Evolutionary conservation across 192 early-diverging fungal species (phyloP), one percentile per base, ranked within the genome.

Genomic region (Dissophora globulifera): DNA sequence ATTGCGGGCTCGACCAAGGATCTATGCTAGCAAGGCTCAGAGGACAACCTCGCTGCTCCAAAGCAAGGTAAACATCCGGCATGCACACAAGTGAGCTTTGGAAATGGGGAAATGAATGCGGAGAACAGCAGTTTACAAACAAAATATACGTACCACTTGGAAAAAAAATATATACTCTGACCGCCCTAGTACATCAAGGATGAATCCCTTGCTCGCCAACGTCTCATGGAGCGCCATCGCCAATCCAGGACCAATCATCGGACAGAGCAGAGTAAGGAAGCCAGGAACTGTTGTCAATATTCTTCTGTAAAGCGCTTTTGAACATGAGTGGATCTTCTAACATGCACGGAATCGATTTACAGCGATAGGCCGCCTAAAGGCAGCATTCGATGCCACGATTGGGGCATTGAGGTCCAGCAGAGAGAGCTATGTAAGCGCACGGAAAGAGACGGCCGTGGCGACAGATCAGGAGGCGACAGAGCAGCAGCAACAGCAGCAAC

Each of bases 31-130:
- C 63, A 76, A 76, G 45, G 45, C 63, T 23, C 71, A 66, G 33
- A 59, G 63, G 43, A 47, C 52, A 20, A 48, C 56, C 19, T 76
- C 71, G 4, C 48, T 67, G 15, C 50, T 76, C 26, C 71, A 76
- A 31, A 65, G 51, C 71, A 76, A 76, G 63, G 71, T 76, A 61
- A 49, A n/a, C n/a, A n/a, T n/a, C n/a, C n/a, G n/a, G n/a, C n/a
- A n/a, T n/a, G n/a, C n/a, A n/a, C n/a, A n/a, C n/a, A n/a, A n/a
- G n/a, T n/a, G 32, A 45, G 1, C 30, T 22, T 49, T 1, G 49
- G n/a, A 5, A 42, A 41, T 48, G 22, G 23, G 2, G n/a, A n/a
- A n/a, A n/a, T n/a, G n/a, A n/a, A n/a, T n/a, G n/a, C n/a, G n/a
- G n/a, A n/a, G n/a, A n/a, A n/a, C n/a, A n/a, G n/a, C n/a, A n/a